Base-by-base conservation (phyloP, 1,284 basidiomycete genomes). In the Sphagnurus paluster region DNA sequence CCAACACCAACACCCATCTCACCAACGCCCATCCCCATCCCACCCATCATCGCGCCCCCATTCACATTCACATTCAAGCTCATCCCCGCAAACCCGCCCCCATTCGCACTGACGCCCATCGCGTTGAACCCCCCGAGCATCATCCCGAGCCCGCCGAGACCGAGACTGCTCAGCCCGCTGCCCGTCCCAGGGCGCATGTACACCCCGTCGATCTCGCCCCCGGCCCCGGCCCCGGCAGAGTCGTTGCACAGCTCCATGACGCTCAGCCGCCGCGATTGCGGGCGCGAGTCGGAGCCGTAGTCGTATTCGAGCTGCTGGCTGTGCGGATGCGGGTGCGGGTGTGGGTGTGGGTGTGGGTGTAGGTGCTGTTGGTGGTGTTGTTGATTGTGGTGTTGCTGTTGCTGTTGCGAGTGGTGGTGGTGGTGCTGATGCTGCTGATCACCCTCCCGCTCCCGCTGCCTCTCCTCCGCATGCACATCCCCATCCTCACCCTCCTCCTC, bases 181-280 rank as follows among this genome's bases (percentile, higher is more conserved):
- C 49, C 7, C 28, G 8, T 6, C 29, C 46, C 16, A 33, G 33
- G 52, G 56, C 53, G 46, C 56, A 52, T n/a, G 49, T 55, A 58
- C 61, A 60, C 44, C 57, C 60, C 49, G 59, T 51, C 57, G 52
- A 57, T 55, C 39, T 50, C 56, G 52, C 53, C 37, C 53, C 49
- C 48, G 50, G 55, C 21, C 19, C 14, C 17, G 14, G 8, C 17
- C 21, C 30, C 21, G 16, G 19, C 29, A 3, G 33, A 19, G 70
- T 84, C 82, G 76, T 88, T 87, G 77, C 83, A 87, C 75, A 90
- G 82, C 59, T 90, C 87, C 86, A 90, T 80, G 76, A 90, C 81
- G 66, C 83, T 77, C 76, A 90, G 81, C 51, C 87, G 70, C 57
- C 87, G 76, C 70, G 82, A 85, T 59, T 84, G 80, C 53, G 87